Evolutionary conservation across 2,329 filamentous ascomycete species (phyloP).

Genomic region (Blumeria graminis): DNA sequence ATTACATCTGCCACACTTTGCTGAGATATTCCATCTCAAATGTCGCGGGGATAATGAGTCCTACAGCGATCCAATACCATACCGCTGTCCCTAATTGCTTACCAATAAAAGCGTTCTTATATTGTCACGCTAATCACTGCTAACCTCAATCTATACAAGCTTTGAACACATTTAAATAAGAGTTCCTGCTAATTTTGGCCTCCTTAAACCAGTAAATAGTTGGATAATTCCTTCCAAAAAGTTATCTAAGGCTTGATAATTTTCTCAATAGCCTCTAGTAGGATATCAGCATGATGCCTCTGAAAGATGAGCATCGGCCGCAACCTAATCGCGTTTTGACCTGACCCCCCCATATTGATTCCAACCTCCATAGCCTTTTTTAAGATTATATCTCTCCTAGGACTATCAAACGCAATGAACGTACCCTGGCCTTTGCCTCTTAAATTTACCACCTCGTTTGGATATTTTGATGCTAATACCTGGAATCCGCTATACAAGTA

Average conservation of each 20-base stretch:
- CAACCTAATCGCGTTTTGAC: conserved; percentile 42
- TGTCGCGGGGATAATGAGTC: too few species aligned
- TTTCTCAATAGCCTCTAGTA: conserved; percentile 54
- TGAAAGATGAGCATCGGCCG: conserved; percentile 71
- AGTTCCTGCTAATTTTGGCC: too few species aligned
- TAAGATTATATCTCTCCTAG: conserved; percentile 42
- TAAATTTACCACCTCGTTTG: conserved; percentile 45
- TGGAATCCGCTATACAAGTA: conserved; percentile 44
- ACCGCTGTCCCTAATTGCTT: too few species aligned
- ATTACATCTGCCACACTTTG: too few species aligned
- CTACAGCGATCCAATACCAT: too few species aligned
- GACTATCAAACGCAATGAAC: conserved; percentile 61
- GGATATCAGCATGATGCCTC: conserved; percentile 68
- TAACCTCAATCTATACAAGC: too few species aligned
- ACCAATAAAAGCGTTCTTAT: too few species aligned
- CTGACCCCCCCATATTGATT: conserved; percentile 58
- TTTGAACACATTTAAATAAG: too few species aligned
- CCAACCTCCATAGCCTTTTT: conserved; percentile 46
- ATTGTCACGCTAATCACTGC: too few species aligned
- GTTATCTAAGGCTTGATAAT: conserved; percentile 12
- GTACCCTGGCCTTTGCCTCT: conserved; percentile 54
- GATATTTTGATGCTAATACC: conserved; percentile 37
- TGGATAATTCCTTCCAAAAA: too few species aligned
- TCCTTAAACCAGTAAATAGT: too few species aligned
- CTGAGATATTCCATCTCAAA: too few species aligned